Evolutionary conservation across 2,329 filamentous ascomycete species (phyloP), one percentile per base, ranked within the genome.

Genomic region (Myriangium duriaei): DNA sequence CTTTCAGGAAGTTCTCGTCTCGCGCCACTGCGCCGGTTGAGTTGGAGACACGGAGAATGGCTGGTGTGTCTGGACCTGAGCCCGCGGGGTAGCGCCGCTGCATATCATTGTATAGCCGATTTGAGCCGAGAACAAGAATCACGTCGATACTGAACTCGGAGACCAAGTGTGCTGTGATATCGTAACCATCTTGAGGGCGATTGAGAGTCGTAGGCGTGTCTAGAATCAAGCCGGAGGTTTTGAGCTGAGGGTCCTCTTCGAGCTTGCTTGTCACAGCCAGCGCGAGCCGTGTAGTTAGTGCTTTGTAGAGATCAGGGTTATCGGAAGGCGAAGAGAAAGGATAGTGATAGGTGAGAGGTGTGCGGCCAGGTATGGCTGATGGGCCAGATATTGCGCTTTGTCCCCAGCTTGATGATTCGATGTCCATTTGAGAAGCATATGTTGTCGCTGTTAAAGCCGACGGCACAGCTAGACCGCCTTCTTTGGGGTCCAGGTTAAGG

Each of bases 311-410:
- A 17, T 50, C 48, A 0, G 72, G 68, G 43, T 85, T 81, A 34
- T 85, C 81, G 48, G 85, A 79, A 1, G 84, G 73, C 44, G 69
- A 76, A 37, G 74, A 69, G 45, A 81, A 67, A 11, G 91, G 88
- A 57, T 83, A 93, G 59, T 86, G 84, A 55, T 94, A 93, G 17
- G 88, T 85, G 38, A 98, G 64, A 4, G 91, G 91, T 49, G 94
- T 68, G 65, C 95, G 96, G 37, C 94, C 84, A 0, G 88, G 87
- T 12, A 93, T 77, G 1, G 78, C 74, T 49, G 81, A 91, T 1
- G 91, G 87, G 0, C 88, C 91, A 47, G 82, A 92, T 50, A 87
- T 93, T 0, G 88, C 87, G 49, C 84, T 87, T 47, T 74, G 84
- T 7, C 91, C 91, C 78, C 86, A 95, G 13, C 57, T 55, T 5